Base-by-base conservation (phyloP, 352 stramenopile species). In the Halophytophthora polymorphica region DNA sequence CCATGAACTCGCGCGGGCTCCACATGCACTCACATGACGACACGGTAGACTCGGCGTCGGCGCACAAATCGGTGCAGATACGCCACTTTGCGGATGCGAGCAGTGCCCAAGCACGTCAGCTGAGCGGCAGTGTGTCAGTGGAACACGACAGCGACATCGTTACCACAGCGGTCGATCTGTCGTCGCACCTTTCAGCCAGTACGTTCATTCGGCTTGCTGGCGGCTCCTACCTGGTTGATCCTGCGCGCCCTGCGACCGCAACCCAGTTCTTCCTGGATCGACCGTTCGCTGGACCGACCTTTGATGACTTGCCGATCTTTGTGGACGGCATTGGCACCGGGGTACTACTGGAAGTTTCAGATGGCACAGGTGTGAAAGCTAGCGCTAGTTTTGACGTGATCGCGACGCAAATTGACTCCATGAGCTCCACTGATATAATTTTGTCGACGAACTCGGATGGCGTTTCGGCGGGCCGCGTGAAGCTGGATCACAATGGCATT, bases 121-220 rank as follows among this genome's bases (percentile, higher is more conserved):
- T 86, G 4, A 62, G 60, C 12, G 72, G 72, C 8, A 86, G 77
- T 34, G 75, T 82, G 0, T 80, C 69, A 0, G 72, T 83, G 10
- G 50, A 59, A 17, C 58, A 66, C 29, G 75, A 69, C 23, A 86
- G 71, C 48, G 63, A 82, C 53, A 40, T 52, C 2, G 71, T 86
- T 6, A 52, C 39, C 8, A 86, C 75, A 3, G 53, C 72, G 6
- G 39, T 67, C 6, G 67, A 83, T 50, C 64, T 86, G 25, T 65
- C 67, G 5, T 51, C 42, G 0, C 56, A 69, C 6, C 49, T 86
- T 5, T 31, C 45, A 1, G 56, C 41, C 0, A 76, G 61, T 42
- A 58, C 64, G 22, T 86, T 83, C 40, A 63, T 86, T 53, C 71
- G 71, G 6, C 50, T 86, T 29, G 71, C 69, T 42, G 75, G 75